These are phyloP conservation scores for Penicillium sp. DNA, from an alignment of 2,329 filamentous ascomycete species.

Conservation along the genomic window DNA sequence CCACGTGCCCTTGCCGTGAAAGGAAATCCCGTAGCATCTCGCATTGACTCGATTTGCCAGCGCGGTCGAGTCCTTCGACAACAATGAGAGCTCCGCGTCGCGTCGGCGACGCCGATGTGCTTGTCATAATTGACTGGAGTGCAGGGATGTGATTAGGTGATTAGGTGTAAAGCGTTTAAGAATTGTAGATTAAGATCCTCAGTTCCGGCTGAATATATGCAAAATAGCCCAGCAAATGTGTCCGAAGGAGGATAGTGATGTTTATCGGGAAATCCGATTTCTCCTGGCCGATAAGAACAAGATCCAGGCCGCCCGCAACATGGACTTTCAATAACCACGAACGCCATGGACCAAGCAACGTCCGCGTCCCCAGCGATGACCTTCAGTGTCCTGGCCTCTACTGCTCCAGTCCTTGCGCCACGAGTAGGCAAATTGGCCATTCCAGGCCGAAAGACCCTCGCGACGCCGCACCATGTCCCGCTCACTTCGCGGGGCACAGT, in stretches of 20 bases:
- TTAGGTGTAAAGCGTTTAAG: background rate
- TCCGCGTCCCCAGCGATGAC: conserved; percentile 33
- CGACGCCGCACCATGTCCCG: conserved; percentile 80
- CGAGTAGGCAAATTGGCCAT: conserved; percentile 69
- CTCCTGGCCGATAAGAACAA: conserved; percentile 22
- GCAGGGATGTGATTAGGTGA: background rate
- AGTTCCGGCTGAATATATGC: background rate
- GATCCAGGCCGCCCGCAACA: conserved; percentile 8
- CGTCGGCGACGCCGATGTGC: conserved; percentile 2
- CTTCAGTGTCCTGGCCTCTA: conserved; percentile 39
- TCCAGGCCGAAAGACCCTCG: conserved; percentile 62
- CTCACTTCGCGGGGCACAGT: conserved; percentile 79
- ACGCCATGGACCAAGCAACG: conserved; percentile 33
- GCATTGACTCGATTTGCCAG: conserved; percentile 91
- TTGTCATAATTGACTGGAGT: background rate
- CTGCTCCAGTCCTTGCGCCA: conserved; percentile 46
- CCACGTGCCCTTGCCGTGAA: conserved; percentile 50
- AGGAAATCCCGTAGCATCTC: conserved; percentile 62
- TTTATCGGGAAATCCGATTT: conserved; percentile 19
- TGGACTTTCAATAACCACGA: conserved; percentile 16
- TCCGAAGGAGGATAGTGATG: background rate
- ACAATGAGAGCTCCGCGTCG: conserved; percentile 72
- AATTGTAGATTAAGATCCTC: background rate
- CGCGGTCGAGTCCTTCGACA: conserved; percentile 84
- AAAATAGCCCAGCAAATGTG: background rate